These are phyloP conservation scores for Diaporthe ampelina DNA, from an alignment of 2,329 filamentous ascomycete species.

Conservation along the genomic window DNA sequence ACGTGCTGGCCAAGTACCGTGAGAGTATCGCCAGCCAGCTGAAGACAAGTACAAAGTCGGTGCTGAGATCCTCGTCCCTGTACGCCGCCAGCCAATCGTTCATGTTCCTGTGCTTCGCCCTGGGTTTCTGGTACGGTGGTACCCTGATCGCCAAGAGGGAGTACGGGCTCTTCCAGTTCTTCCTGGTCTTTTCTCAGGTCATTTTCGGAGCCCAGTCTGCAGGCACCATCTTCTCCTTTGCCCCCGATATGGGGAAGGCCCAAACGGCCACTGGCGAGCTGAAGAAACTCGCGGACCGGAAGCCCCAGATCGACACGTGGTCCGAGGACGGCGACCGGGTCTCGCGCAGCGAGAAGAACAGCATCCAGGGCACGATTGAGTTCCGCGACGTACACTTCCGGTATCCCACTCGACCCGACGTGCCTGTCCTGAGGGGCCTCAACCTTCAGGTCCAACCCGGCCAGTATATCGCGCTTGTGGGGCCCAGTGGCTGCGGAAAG, in stretches of 20 bases:
- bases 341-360: slow-evolving; percentile 48
- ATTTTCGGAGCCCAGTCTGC: slow-evolving; percentile 95
- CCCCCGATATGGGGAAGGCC: slow-evolving; percentile 93
- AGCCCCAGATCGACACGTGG: slow-evolving; percentile 88
- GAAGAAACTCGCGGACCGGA: slow-evolving; percentile 85
- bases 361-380: slow-evolving; percentile 83
- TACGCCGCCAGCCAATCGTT: slow-evolving; percentile 90
- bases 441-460: slow-evolving; percentile 81
- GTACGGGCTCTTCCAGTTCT: slow-evolving; percentile 89
- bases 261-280: slow-evolving; percentile 86
- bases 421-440: slow-evolving; percentile 90
- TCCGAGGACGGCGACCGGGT: slow-evolving; percentile 76
- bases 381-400: slow-evolving; percentile 95
- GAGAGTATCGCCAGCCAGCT: slow-evolving; percentile 76
- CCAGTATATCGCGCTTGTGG: slow-evolving; percentile 90
- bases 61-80: slow-evolving; percentile 81
- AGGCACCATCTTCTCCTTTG: slow-evolving; percentile 89
- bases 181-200: slow-evolving; percentile 88
- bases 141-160: slow-evolving; percentile 78
- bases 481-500: slow-evolving; percentile 95
- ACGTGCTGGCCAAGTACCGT: slow-evolving; percentile 82
- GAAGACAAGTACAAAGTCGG: slow-evolving; percentile 76
- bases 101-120: slow-evolving; percentile 85
- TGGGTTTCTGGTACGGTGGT: slow-evolving; percentile 95
- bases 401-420: slow-evolving; percentile 91